phyloP scores from a whole-genome alignment of 1,284 basidiomycete genomes.

The Pterulicium gracile region DNA sequence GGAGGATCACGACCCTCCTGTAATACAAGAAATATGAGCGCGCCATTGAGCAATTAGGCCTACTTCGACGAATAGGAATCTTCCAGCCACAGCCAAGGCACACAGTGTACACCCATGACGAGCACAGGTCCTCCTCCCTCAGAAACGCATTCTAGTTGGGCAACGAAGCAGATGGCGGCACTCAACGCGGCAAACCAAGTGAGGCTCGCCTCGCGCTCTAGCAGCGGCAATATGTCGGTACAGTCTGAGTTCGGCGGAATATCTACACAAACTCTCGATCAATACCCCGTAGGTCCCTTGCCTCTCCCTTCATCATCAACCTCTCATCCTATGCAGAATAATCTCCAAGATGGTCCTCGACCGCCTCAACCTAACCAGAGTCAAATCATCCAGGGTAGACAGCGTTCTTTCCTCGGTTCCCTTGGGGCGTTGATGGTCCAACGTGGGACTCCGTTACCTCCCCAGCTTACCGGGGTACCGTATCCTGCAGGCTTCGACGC shows the following conservation, averaged over 20 bases:
- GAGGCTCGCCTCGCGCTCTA: conserved; percentile 41
- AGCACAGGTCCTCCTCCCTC: conserved; percentile 8
- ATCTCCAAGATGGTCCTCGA: too few species aligned
- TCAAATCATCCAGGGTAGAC: conserved; percentile 33
- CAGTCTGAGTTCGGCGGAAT: conserved; percentile 57
- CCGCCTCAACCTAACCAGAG: conserved; percentile 17
- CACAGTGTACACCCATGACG: too few species aligned
- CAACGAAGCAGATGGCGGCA: conserved; percentile 68
- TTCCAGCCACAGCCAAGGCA: too few species aligned
- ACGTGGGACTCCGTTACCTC: conserved; percentile 51
- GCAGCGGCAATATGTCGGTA: conserved; percentile 52
- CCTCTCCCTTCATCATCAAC: neutral
- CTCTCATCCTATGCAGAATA: neutral
- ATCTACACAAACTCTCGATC: conserved; percentile 21
- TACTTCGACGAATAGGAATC: too few species aligned
- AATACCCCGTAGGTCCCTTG: neutral
- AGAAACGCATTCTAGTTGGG: conserved; percentile 23
- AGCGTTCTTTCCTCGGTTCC: conserved; percentile 43
- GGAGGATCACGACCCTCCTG: conserved; percentile 4
- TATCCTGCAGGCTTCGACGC: conserved; percentile 45
- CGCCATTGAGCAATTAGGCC: conserved; percentile 26
- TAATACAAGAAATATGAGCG: conserved; percentile 10
- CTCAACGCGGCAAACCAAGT: conserved; percentile 53
- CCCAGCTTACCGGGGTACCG: conserved; percentile 47
- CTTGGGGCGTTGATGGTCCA: conserved; percentile 46